Base-by-base conservation (phyloP, 129 eudicot genomes). In the Erigeron canadensis region DNA sequence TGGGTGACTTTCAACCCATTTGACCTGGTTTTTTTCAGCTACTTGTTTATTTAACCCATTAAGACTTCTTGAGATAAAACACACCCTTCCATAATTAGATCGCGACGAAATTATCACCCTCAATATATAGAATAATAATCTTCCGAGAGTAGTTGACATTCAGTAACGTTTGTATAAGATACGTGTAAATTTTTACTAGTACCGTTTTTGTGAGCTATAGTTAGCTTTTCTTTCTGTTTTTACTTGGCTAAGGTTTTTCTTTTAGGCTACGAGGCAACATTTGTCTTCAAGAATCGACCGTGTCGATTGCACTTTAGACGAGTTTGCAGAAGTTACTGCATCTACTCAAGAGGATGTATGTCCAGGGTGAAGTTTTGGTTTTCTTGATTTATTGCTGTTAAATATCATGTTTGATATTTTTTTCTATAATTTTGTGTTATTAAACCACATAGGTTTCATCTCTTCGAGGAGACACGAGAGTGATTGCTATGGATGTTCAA, bases 341-440 rank as follows among this genome's bases (percentile, higher is more conserved):
- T 79, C 90, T 48, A 89, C 92, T 41, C 81, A 67, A 69, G 90
- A 77, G 37, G 92, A 93, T 95, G 98, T 86, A 63, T 57, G 88
- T 34, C 56, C 57, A 57, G 18, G 60, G 4, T 72, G 8, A 72
- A 75, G 37, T 10, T 67, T 67, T 51, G 7, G 50, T 65, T 79
- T 37, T 5, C 51, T 62, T 80, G 66, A 15, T 18, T 43, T 63
- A 47, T 41, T 13, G 54, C 7, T 61, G n/a, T 16, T 23, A 13
- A 43, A 65, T 72, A 10, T 45, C 12, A 46, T 28, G 55, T 63
- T 10, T 63, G 22, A n/a, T 17, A 71, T 15, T 23, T 67, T 7
- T 47, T 47, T n/a, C 66, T 44, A 46, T 45, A 7, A 28, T 28
- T 3, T 28, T 28, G 34, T 28, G 34, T 28, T 22, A 65, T 17